Conservation (phyloP, 2,329 filamentous ascomycete genomes). For the Aspergillus intermedius region DNA sequence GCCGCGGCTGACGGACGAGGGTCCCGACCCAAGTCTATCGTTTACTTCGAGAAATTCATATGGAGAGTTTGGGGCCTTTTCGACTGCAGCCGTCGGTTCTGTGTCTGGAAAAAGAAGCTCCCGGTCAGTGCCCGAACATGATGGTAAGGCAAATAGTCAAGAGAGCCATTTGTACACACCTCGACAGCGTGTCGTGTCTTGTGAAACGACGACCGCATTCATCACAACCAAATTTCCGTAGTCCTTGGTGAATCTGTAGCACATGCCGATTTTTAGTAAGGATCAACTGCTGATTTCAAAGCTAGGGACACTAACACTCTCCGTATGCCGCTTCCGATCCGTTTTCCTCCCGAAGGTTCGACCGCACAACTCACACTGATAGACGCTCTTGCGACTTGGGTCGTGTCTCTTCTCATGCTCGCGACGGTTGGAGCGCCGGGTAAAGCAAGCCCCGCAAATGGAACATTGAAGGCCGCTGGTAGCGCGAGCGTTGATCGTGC, state of each 20-base stretch:
- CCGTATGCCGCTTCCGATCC: constrained; percentile 57
- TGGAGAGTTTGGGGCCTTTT: background rate
- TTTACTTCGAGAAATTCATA: background rate
- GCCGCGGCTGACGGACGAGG: background rate
- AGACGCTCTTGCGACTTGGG: constrained; percentile 62
- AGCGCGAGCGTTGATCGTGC: constrained; percentile 2
- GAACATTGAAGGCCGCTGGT: constrained; percentile 66
- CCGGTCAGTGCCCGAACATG: background rate
- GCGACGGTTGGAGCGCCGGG: constrained; percentile 78
- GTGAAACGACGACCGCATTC: constrained; percentile 67
- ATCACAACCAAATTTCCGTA: constrained; percentile 62
- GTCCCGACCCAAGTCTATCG: background rate
- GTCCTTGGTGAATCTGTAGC: constrained; percentile 64
- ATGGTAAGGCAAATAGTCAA: background rate
- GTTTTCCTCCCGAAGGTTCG: constrained; percentile 78
- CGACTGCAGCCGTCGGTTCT: background rate
- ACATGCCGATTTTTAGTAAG: background rate
- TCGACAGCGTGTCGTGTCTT: constrained; percentile 73
- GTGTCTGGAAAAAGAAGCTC: background rate
- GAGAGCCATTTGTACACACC: constrained; percentile 45
- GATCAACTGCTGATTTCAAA: background rate
- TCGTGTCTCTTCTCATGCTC: constrained; percentile 82
- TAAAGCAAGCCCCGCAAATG: constrained; percentile 71
- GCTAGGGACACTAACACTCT: constrained; percentile 42
- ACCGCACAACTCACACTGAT: constrained; percentile 63